Conservation (phyloP, 129 eudicot species). For the Escallonia rubra region DNA sequence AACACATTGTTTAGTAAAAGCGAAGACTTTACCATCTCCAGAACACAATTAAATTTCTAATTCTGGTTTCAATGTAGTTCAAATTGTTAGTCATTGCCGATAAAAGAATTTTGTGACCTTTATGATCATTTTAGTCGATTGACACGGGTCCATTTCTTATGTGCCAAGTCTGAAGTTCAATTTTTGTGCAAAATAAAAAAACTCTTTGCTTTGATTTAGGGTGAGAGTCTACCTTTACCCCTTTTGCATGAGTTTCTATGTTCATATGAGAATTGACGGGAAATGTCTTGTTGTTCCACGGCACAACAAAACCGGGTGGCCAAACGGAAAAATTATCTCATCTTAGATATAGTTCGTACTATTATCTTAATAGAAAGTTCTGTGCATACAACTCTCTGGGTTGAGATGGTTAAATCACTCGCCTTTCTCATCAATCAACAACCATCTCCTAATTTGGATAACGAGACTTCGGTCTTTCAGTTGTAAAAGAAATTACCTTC, state of each 20-base stretch:
- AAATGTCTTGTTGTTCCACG: conserved; percentile 1
- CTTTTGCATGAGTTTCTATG: conserved; percentile 2
- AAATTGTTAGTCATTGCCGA: conserved; percentile 4
- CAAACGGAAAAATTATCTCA: conserved; percentile 6
- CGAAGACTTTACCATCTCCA: conserved; percentile 5
- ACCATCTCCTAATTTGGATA: too few relatives aligned
- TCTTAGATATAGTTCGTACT: neutral
- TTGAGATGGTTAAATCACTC: neutral
- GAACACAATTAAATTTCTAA: neutral
- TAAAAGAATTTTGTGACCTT: conserved; percentile 18
- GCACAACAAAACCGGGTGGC: conserved; percentile 17
- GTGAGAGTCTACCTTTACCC: conserved; percentile 5
- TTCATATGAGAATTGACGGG: neutral
- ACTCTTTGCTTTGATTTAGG: neutral
- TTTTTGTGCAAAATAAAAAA: neutral
- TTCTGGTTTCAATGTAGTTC: neutral
- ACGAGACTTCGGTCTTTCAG: neutral
- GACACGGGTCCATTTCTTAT: conserved; percentile 17
- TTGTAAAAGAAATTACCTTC: neutral
- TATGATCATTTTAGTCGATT: conserved; percentile 7
- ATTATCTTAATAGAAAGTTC: conserved; percentile 1
- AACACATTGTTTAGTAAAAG: conserved; percentile 10
- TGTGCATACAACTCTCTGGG: neutral
- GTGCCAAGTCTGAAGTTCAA: conserved; percentile 12
- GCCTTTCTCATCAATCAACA: neutral